Percentiles rank a stretch among this genome's conserved stretches.
Conservation (phyloP, 495 filamentous ascomycete genomes). For the Tuber brumale region DNA sequence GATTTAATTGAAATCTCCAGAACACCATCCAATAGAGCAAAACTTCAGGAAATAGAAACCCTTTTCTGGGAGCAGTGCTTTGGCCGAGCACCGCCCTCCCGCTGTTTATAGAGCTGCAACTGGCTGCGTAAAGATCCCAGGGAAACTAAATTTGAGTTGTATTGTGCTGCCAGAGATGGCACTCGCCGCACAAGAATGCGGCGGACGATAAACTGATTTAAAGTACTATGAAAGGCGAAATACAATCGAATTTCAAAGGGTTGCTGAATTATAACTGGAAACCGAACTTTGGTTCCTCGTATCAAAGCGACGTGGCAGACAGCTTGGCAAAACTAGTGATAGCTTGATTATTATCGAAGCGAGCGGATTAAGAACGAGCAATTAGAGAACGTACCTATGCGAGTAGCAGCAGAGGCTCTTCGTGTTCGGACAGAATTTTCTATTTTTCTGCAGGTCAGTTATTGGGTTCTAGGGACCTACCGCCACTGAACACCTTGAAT, state of each 20-base stretch:
- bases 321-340: not conserved
- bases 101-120: not conserved
- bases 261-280: not conserved
- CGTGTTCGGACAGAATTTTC: not conserved
- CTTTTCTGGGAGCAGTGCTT: not conserved
- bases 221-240: not conserved
- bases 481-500: not conserved
- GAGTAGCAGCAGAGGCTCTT: not conserved
- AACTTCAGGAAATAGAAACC: not conserved
- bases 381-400: not conserved
- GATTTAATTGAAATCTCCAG: not conserved
- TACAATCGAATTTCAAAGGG: not conserved
- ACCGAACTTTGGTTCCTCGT: not conserved
- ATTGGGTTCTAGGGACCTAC: not conserved
- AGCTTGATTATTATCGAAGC: not conserved
- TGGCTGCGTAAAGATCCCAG: not conserved
- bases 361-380: not conserved
- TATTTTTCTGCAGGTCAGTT: not conserved
- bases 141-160: not conserved
- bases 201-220: not conserved
- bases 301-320: not conserved
- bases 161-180: not conserved
- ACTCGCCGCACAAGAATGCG: not conserved
- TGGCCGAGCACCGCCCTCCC: not conserved
- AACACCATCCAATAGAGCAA: not conserved